Base-by-base conservation (phyloP, 208 protist species). In the Leishmania turanica region DNA sequence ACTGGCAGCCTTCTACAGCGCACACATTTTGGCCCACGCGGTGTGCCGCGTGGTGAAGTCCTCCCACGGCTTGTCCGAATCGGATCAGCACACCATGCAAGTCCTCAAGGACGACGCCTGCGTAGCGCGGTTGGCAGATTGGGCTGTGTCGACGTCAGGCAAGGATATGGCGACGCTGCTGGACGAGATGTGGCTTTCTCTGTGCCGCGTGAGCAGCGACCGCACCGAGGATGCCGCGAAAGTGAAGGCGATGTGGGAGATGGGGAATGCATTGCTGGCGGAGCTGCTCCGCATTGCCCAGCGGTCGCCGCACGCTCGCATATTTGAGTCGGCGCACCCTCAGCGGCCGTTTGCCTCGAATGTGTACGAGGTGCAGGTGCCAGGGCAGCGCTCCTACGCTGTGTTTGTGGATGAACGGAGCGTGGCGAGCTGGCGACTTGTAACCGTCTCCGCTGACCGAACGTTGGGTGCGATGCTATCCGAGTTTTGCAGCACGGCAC, bases 261-360 rank as follows among this genome's bases (percentile, higher is more conserved):
- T 82, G 42, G 83, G 72, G 65, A 51, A 79, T 51, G 71, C 77
- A 1, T 65, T 89, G 34, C 64, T 79, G 45, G 68, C n/a, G 21
- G 80, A 91, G 49, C 83, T 95, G 66, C 85, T 95, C 13, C 76
- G 85, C n/a, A 73, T 93, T 24, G 87, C 91, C 31, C 89, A 92
- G 79, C 64, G 51, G 37, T 72, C 86, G 37, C 88, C 91, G 78
- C 88, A 90, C 78, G 80, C 85, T 68, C 82, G 83, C 76, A 64
- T 89, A 42, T 92, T 95, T 80, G 94, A 97, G 73, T 97, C 94
- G 27, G 70, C 83, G 37, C 92, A 97, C 82, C 94, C 94, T 49
- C 88, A 92, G 54, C 88, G 90, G 19, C 85, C 88, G 54, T 87
- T 88, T 21, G 80, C 88, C 8, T 84, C 86, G 19, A 85, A 83